These are phyloP conservation scores for Candida silvicultrix DNA, from an alignment of 805 yeast genomes.

Conservation along the genomic window DNA sequence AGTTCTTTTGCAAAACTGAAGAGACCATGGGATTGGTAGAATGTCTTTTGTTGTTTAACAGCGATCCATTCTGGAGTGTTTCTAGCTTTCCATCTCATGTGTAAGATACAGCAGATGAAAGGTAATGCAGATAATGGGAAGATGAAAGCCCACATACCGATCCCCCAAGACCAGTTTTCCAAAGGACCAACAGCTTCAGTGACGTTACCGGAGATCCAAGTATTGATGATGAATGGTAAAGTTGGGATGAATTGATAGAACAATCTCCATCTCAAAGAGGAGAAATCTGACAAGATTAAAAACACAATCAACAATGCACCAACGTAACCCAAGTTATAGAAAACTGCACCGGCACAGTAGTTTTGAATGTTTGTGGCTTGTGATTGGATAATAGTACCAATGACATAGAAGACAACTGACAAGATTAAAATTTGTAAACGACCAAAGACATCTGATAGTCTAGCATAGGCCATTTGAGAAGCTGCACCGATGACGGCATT, in stretches of 20 bases:
- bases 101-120: conserved; percentile 42
- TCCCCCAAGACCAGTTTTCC: conserved; percentile 61
- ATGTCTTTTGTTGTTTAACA: conserved; percentile 33
- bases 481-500: conserved; percentile 60
- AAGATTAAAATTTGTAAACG: conserved; percentile 45
- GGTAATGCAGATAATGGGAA: conserved; percentile 63
- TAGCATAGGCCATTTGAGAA: conserved; percentile 56
- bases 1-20: conserved; percentile 26
- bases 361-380: conserved; percentile 51
- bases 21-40: conserved; percentile 31
- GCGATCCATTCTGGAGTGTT: conserved; percentile 45
- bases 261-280: conserved; percentile 67
- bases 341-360: conserved; percentile 63
- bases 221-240: conserved; percentile 66
- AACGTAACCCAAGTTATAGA: conserved; percentile 50
- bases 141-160: conserved; percentile 77
- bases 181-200: conserved; percentile 28
- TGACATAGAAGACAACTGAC: conserved; percentile 46
- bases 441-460: conserved; percentile 63
- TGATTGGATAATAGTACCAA: conserved; percentile 61
- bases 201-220: conserved; percentile 73
- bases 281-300: conserved; percentile 58
- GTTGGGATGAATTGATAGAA: conserved; percentile 60
- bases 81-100: conserved; percentile 52
- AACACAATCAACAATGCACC: conserved; percentile 54